These are phyloP conservation scores for Hysterangium stoloniferum DNA, from an alignment of 768 basidiomycete genomes.

Conservation along the genomic window DNA sequence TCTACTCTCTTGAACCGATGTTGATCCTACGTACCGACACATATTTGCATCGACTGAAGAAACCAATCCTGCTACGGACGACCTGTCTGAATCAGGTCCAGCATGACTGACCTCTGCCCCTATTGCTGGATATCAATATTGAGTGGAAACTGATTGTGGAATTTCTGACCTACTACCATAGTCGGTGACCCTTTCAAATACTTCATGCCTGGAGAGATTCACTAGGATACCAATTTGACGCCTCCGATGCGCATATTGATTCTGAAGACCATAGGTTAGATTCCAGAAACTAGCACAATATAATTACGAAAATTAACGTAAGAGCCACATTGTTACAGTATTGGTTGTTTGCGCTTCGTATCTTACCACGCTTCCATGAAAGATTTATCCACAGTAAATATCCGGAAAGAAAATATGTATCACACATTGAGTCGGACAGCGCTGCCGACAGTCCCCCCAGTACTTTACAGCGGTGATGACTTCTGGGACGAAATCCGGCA, in stretches of 20 bases:
- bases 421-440: slow-evolving; percentile 4
- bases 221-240: slow-evolving; percentile 40
- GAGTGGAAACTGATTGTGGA: not conserved
- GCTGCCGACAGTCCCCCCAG: not conserved
- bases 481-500: not conserved
- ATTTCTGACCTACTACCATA: slow-evolving; percentile 22
- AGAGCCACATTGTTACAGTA: slow-evolving; percentile 30
- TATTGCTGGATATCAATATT: slow-evolving; percentile 7
- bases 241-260: slow-evolving; percentile 24
- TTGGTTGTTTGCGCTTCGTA: slow-evolving; percentile 19
- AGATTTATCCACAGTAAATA: not conserved
- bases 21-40: slow-evolving; percentile 32
- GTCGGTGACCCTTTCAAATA: slow-evolving; percentile 34
- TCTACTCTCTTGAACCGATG: slow-evolving; percentile 23
- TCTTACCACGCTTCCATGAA: slow-evolving; percentile 16
- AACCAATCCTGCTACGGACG: slow-evolving; percentile 55
- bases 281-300: slow-evolving; percentile 14
- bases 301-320: too few relatives aligned
- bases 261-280: not conserved
- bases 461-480: not conserved
- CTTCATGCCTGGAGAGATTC: slow-evolving; percentile 48
- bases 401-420: not conserved
- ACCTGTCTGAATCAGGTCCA: slow-evolving; percentile 43
- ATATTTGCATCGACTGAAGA: slow-evolving; percentile 41
- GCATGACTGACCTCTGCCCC: slow-evolving; percentile 50